Percentiles rank a stretch among this genome's conserved stretches.
phyloP scores from a whole-genome alignment of 352 stramenopile genomes.

The Phytophthora ramorum region DNA sequence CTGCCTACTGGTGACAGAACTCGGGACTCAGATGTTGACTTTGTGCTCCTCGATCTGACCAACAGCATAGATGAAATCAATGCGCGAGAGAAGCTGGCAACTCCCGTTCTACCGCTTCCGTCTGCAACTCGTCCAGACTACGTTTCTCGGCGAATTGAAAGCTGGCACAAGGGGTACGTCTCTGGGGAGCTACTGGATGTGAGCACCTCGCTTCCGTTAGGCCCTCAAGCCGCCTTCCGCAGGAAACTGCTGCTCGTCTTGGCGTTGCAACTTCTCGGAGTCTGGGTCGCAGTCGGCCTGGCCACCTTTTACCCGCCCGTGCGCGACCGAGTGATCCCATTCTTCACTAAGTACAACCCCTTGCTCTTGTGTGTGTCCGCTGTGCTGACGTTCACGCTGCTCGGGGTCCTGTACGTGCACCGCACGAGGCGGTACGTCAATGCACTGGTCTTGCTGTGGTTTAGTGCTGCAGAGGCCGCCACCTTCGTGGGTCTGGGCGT shows the following conservation, averaged over 20 bases:
- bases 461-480: slow-evolving; percentile 36
- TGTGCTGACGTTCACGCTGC: slow-evolving; percentile 21
- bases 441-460: slow-evolving; percentile 38
- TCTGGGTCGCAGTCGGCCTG: slow-evolving; percentile 33
- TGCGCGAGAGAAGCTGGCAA: slow-evolving; percentile 10
- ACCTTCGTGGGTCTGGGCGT: slow-evolving; percentile 42
- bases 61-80: slow-evolving; percentile 16
- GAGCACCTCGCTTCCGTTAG: slow-evolving; percentile 35
- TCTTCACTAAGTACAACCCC: slow-evolving; percentile 17
- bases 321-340: slow-evolving; percentile 20
- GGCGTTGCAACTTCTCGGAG: slow-evolving; percentile 35
- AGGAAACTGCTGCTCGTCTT: slow-evolving; percentile 42
- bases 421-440: slow-evolving; percentile 40
- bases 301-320: slow-evolving; percentile 28
- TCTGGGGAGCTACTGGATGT: slow-evolving; percentile 32
- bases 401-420: slow-evolving; percentile 43
- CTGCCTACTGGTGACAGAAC: background rate
- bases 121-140: slow-evolving; percentile 24
- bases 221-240: slow-evolving; percentile 39
- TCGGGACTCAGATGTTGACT: slow-evolving; percentile 17
- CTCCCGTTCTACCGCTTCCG: slow-evolving; percentile 27
- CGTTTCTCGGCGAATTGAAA: slow-evolving; percentile 27
- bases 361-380: slow-evolving; percentile 15
- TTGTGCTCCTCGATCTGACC: slow-evolving; percentile 30
- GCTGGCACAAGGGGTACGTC: slow-evolving; percentile 22